Evolutionary conservation across 208 protist species (phyloP).

Genomic region (Sergeia podlipaevii): DNA sequence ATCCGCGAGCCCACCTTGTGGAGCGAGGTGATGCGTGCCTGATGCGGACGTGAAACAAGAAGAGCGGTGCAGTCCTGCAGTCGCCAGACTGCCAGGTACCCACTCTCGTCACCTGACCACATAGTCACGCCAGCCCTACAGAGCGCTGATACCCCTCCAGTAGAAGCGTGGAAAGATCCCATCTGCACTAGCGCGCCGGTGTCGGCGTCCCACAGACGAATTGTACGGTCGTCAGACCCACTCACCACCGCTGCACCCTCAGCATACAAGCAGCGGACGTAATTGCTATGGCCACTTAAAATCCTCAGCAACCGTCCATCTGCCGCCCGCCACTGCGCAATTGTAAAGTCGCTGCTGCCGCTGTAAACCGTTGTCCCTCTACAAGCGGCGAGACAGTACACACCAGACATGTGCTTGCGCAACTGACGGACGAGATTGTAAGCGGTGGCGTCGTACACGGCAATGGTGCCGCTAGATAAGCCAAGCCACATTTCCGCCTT

Average conservation of each 20-base stretch:
- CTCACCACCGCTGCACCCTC: constrained; percentile 74
- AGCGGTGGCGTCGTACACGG: constrained; percentile 49
- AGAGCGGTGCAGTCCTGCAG: constrained; percentile 32
- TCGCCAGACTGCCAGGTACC: constrained; percentile 58
- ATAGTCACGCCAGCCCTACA: constrained; percentile 78
- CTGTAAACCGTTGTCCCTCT: constrained; percentile 59
- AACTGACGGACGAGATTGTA: constrained; percentile 51
- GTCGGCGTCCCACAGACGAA: constrained; percentile 72
- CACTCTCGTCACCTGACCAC: constrained; percentile 83
- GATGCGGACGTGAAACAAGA: constrained; percentile 34
- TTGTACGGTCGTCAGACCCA: constrained; percentile 74
- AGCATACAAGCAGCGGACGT: constrained; percentile 82
- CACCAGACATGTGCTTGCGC: constrained; percentile 68
- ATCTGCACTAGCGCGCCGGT: constrained; percentile 37
- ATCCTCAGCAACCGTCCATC: constrained; percentile 64
- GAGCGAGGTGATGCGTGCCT: constrained; percentile 41
- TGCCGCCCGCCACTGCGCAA: constrained; percentile 66
- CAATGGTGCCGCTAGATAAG: constrained; percentile 72
- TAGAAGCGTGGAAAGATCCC: constrained; percentile 46
- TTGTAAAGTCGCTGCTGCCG: constrained; percentile 77
- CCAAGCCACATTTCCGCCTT: constrained; percentile 77
- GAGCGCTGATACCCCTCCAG: constrained; percentile 69
- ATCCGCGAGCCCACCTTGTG: constrained; percentile 48
- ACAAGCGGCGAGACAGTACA: constrained; percentile 68
- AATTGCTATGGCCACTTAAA: constrained; percentile 71